Conservation (phyloP, 2,329 filamentous ascomycete genomes). For the Magnaporthiopsis poae region DNA sequence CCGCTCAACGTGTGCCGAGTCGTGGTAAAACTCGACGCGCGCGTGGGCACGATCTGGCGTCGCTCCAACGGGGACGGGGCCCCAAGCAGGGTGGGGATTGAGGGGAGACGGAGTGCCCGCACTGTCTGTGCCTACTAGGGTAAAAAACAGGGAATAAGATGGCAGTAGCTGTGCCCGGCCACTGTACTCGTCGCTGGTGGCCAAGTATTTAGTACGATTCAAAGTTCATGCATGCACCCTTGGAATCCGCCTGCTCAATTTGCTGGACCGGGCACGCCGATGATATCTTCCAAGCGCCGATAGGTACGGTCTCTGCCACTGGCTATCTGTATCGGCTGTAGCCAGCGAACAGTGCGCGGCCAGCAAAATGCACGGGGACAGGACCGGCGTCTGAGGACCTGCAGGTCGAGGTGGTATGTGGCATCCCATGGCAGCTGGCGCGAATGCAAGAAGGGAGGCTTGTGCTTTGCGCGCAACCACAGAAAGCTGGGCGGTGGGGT, state of each 20-base stretch:
- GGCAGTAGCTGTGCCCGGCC: no score
- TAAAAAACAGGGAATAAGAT: no score
- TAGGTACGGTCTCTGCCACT: neutral
- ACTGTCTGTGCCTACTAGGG: neutral
- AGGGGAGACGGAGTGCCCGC: neutral
- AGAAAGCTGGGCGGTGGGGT: no score
- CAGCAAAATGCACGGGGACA: neutral
- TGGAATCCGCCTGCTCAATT: neutral
- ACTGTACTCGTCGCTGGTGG: no score
- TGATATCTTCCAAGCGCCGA: neutral
- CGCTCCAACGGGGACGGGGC: neutral
- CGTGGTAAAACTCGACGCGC: slow-evolving; percentile 20
- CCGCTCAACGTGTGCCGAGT: slow-evolving; percentile 18
- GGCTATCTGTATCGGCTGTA: neutral
- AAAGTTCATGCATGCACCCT: slow-evolving; percentile 1
- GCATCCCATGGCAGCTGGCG: no score
- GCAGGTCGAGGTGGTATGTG: neutral
- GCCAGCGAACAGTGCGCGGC: neutral
- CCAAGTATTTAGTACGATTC: neutral
- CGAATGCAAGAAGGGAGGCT: neutral
- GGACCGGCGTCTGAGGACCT: neutral
- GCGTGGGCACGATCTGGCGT: slow-evolving; percentile 1
- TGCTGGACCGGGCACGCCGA: slow-evolving; percentile 1
- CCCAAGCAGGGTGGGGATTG: neutral
- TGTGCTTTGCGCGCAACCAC: no score